Conservation (phyloP, 2,329 filamentous ascomycete genomes). For the Neophaeococcomyces aloes region DNA sequence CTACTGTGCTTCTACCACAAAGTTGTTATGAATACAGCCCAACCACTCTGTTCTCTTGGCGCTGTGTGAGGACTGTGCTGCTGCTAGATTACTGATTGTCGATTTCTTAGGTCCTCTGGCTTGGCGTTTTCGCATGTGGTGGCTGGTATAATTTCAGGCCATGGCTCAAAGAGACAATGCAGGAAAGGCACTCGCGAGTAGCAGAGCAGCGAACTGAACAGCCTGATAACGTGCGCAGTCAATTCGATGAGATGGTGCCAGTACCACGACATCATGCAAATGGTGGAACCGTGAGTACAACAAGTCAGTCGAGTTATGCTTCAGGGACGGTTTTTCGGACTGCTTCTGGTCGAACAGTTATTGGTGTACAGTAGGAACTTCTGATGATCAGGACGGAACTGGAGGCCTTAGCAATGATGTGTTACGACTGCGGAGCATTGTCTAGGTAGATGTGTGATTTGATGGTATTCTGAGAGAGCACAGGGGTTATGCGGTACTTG, state of each 20-base stretch:
- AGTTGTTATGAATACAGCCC: too few relatives aligned
- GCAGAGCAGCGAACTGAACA: constrained; percentile 1
- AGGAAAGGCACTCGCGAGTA: constrained; percentile 17
- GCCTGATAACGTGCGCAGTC: too few relatives aligned
- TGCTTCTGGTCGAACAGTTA: constrained; percentile 29
- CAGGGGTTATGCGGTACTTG: too few relatives aligned
- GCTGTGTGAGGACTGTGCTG: too few relatives aligned
- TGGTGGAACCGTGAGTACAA: constrained; percentile 14
- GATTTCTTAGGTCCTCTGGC: constrained; percentile 41
- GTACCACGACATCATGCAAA: constrained; percentile 8
- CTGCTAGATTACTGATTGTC: too few relatives aligned
- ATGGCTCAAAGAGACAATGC: constrained; percentile 38
- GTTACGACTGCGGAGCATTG: constrained; percentile 4
- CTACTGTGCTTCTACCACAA: too few relatives aligned
- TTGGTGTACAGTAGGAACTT: not conserved
- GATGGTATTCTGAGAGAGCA: too few relatives aligned
- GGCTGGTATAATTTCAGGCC: constrained; percentile 54
- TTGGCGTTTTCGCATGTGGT: constrained; percentile 55
- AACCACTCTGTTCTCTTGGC: too few relatives aligned
- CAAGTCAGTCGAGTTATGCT: constrained; percentile 27
- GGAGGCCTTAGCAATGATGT: not conserved
- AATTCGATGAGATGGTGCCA: too few relatives aligned
- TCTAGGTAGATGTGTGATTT: constrained; percentile 4
- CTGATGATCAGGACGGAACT: not conserved
- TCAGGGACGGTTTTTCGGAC: constrained; percentile 56